phyloP scores from a whole-genome alignment of 345 rosid species.

The Murraya paniculata region DNA sequence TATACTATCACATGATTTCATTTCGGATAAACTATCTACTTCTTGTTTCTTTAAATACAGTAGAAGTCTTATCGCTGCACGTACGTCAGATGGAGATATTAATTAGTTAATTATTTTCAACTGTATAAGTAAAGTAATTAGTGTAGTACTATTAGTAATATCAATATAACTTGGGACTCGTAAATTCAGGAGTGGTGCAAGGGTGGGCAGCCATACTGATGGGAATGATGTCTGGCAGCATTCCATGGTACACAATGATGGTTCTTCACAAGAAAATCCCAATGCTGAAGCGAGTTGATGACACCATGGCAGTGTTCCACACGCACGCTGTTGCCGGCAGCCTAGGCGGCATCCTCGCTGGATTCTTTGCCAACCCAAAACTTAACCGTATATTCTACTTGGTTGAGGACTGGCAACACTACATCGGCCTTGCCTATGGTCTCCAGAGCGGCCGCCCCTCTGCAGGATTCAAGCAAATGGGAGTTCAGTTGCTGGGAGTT shows the following conservation, averaged over 20 bases:
- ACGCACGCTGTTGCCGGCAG: slow-evolving; percentile 66
- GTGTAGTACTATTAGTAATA: too few relatives aligned
- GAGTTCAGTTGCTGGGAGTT: slow-evolving; percentile 53
- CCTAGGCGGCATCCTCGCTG: slow-evolving; percentile 60
- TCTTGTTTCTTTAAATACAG: too few relatives aligned
- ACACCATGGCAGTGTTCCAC: slow-evolving; percentile 74
- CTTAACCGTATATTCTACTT: slow-evolving; percentile 51
- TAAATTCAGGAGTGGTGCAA: slow-evolving; percentile 54
- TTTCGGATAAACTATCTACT: too few relatives aligned
- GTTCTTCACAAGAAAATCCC: slow-evolving; percentile 64
- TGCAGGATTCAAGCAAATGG: slow-evolving; percentile 57
- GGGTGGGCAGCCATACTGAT: slow-evolving; percentile 71
- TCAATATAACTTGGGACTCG: too few relatives aligned
- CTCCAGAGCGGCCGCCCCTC: slow-evolving; percentile 20
- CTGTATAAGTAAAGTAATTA: too few relatives aligned
- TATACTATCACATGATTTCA: too few relatives aligned
- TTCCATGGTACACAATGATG: slow-evolving; percentile 77
- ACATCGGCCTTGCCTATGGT: slow-evolving; percentile 53
- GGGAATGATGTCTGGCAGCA: slow-evolving; percentile 68
- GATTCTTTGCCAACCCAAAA: slow-evolving; percentile 63
- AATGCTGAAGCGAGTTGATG: slow-evolving; percentile 57
- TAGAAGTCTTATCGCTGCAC: too few relatives aligned
- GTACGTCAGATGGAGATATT: too few relatives aligned
- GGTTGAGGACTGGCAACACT: slow-evolving; percentile 36
- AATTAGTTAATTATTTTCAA: too few relatives aligned